Evolutionary conservation across 495 filamentous ascomycete genomes (phyloP).

Genomic region (Mycothermus thermophilus): DNA sequence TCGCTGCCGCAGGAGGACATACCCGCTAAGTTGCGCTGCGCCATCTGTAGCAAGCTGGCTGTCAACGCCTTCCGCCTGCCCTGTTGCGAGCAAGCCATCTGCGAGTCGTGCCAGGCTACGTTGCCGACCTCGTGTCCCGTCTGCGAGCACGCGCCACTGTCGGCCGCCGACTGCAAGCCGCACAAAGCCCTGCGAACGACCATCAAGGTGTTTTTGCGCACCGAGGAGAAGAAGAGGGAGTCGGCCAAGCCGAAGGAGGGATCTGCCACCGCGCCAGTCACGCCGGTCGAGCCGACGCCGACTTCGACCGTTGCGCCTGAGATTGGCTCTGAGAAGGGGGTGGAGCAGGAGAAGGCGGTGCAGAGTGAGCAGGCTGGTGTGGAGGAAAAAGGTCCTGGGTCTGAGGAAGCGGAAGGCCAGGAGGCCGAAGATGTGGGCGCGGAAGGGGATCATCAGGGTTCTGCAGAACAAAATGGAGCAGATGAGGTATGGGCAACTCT

Average conservation of each 20-base stretch:
- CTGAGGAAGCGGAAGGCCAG: constrained; percentile 10
- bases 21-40: constrained; percentile 88
- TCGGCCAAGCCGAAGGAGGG: constrained; percentile 40
- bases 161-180: constrained; percentile 71
- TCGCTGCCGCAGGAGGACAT: constrained; percentile 72
- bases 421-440: constrained; percentile 12
- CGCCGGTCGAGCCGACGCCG: constrained; percentile 26
- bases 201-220: constrained; percentile 74
- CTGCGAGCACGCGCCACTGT: constrained; percentile 79
- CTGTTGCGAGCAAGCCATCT: constrained; percentile 92
- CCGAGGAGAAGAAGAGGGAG: constrained; percentile 72
- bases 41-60: constrained; percentile 81
- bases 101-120: constrained; percentile 69
- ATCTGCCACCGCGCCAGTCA: constrained; percentile 31
- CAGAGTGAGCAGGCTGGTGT: constrained; percentile 4
- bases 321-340: too few relatives aligned
- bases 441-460: constrained; percentile 2
- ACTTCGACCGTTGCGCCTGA: constrained; percentile 14
- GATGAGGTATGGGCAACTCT: constrained; percentile 7
- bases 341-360: constrained; percentile 2
- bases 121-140: constrained; percentile 76
- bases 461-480: background rate
- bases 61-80: constrained; percentile 80
- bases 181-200: constrained; percentile 81
- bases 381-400: constrained; percentile 2